Evolutionary conservation across 1,284 basidiomycete genomes (phyloP), one percentile per base, ranked within the genome.

Genomic region (Sphaerobolus stellatus): DNA sequence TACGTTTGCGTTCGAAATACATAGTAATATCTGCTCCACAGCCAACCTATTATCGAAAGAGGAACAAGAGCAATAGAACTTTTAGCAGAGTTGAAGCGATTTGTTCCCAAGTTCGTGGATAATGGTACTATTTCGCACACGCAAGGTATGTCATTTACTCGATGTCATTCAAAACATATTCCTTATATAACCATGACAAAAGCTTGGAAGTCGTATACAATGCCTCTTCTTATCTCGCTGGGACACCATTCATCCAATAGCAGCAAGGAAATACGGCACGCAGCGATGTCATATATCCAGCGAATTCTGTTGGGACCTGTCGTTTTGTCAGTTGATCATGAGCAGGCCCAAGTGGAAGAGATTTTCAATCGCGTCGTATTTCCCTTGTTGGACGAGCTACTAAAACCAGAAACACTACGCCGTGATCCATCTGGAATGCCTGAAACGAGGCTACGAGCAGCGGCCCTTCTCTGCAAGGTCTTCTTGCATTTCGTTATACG

Each of bases 401-500:
- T 98, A 58, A 93, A 92, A 67, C 87, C 92, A 3, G 87, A 94
- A 59, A 83, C 90, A 7, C 84, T 88, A 64, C 76, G 83, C 56
- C 78, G 87, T 31, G 94, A 98, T 67, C 88, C 91, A 0, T 80
- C 83, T 56, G 93, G 91, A 28, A 91, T 98, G 80, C 82, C 88
- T 5, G 95, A 98, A 74, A 95, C 92, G 20, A 83, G 95, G 8
- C 71, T 97, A 38, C 82, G 92, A 38, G 92, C 92, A 2, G 92
- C 89, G 13, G 90, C 90, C 16, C 73, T 99, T 48, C 75, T 98
- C 25, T 97, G 93, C 80, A 98, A 98, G 72, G 86, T 88, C 4
- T 98, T 99, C 74, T 88, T 99, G 79, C 93, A 97, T 64, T 89
- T 94, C 59, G 88, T 95, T 59, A 79, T 90, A 28, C 81, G 88